Conservation (phyloP, 2,329 filamentous ascomycete species). For the Pseudogymnoascus sp. region DNA sequence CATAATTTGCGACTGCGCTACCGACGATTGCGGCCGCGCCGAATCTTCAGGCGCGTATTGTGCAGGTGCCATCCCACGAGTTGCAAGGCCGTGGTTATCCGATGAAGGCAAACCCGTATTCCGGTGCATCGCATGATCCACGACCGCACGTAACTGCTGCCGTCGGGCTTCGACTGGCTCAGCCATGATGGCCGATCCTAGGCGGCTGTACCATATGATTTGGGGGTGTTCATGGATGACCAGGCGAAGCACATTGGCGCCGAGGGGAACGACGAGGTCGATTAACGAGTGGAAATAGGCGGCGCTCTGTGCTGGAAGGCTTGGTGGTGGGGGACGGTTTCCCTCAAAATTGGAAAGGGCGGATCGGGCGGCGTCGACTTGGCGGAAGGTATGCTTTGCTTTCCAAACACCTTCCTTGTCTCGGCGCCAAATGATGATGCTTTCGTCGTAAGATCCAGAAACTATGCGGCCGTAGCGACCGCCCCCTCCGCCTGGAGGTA, state of each 20-base stretch:
- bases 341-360: slow-evolving; percentile 30
- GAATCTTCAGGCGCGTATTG: background rate
- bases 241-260: slow-evolving; percentile 37
- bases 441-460: slow-evolving; percentile 93
- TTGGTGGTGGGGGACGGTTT: slow-evolving; percentile 19
- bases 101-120: background rate
- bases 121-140: slow-evolving; percentile 14
- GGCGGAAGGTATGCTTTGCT: slow-evolving; percentile 65
- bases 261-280: slow-evolving; percentile 47
- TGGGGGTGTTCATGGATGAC: slow-evolving; percentile 24
- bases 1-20: background rate
- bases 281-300: slow-evolving; percentile 47
- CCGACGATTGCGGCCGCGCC: background rate
- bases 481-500: slow-evolving; percentile 86
- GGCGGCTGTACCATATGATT: slow-evolving; percentile 35
- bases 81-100: background rate
- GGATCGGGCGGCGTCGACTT: slow-evolving; percentile 60
- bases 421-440: slow-evolving; percentile 89
- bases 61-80: background rate
- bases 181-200: slow-evolving; percentile 47
- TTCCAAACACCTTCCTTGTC: slow-evolving; percentile 82
- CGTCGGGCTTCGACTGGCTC: slow-evolving; percentile 40
- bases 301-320: slow-evolving; percentile 30
- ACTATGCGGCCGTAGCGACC: slow-evolving; percentile 90
- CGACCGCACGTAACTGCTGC: slow-evolving; percentile 30